Base-by-base conservation (phyloP, 2,329 filamentous ascomycete genomes). In the Colletotrichum cuscutae region DNA sequence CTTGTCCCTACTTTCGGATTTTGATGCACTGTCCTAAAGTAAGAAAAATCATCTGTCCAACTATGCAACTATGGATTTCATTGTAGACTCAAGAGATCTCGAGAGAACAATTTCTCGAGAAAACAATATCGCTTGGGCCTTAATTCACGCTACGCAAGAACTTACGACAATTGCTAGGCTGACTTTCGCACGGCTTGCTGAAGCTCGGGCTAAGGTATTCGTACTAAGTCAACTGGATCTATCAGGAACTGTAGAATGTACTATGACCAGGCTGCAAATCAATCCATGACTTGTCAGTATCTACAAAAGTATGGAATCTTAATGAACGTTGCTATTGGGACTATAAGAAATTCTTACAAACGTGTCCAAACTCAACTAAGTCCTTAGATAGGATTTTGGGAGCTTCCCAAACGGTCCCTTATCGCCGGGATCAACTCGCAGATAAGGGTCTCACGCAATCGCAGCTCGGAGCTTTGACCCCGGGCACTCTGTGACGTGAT, bases 341-440 rank as follows among this genome's bases (percentile, higher is more conserved):
- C 13, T 42, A 42, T 42, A 5, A 42, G 15, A 42, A 42, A 15
- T 6, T 15, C 37, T 42, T 19, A 7, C 37, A 42, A 42, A 42
- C 37, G 5, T 42, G 13, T 42, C 15, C 37, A 42, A 6, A 42
- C 5, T 8, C 19, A 7, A 42, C 2, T 5, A 19, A 60, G 5
- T 60, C 94, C 98, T 78, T 86, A 98, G 7, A 95, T 94, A 97
- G 82, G 93, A 49, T 1, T 85, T 98, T 24, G 95, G 98, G 82
- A 95, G 94, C 0, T 97, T 95, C 90, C 57, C 65, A 54, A 53
- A 11, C 30, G 11, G 37, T 37, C 52, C 42, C 68, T 71, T 67
- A 71, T 71, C 68, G 37, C 62, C 52, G 15, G 49, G 62, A 32
- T 62, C 61, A 46, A 67, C 32, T 71, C 62, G 56, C 32, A 56